Evolutionary conservation across 140 eudicot species (phyloP).

Genomic region (Ambrosia hybrid): DNA sequence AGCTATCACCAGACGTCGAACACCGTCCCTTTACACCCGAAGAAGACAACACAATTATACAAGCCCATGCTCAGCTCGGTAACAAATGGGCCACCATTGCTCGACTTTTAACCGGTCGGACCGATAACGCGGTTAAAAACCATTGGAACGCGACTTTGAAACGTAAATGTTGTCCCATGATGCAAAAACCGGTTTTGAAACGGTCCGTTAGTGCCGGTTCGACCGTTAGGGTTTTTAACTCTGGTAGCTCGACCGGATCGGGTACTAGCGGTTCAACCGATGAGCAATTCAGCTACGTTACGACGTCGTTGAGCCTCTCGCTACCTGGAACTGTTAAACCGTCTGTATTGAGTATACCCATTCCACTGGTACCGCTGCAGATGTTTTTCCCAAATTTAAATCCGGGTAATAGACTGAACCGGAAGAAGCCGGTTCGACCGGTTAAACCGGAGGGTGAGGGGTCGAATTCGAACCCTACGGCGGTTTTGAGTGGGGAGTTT

Average conservation of each 20-base stretch:
- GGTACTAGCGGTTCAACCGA: slow-evolving; percentile 35
- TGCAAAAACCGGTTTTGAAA: slow-evolving; percentile 3
- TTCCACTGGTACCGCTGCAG: too few relatives aligned
- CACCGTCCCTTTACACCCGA: slow-evolving; percentile 50
- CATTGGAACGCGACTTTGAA: slow-evolving; percentile 15
- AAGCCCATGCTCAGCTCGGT: slow-evolving; percentile 50
- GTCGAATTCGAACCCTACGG: too few relatives aligned
- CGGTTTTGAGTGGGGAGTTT: slow-evolving; percentile 40
- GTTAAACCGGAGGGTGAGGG: too few relatives aligned
- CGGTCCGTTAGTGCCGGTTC: slow-evolving; percentile 45
- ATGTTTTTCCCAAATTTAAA: too few relatives aligned
- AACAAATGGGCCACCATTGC: too few relatives aligned
- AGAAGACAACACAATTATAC: slow-evolving; percentile 43
- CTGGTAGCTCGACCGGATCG: slow-evolving; percentile 43
- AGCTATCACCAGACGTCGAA: slow-evolving; percentile 48
- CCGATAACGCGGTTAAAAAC: too few relatives aligned
- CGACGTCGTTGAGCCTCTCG: slow-evolving; percentile 56
- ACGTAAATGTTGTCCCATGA: slow-evolving; percentile 32
- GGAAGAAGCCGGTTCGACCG: too few relatives aligned
- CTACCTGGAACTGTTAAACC: slow-evolving; percentile 43
- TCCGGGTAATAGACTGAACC: too few relatives aligned
- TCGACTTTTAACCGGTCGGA: too few relatives aligned
- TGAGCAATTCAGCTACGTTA: slow-evolving; percentile 35
- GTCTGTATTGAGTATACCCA: too few relatives aligned
- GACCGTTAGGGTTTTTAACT: slow-evolving; percentile 16